Base-by-base conservation (phyloP, 2,329 filamentous ascomycete genomes). In the Ophiocordyceps sinensis region DNA sequence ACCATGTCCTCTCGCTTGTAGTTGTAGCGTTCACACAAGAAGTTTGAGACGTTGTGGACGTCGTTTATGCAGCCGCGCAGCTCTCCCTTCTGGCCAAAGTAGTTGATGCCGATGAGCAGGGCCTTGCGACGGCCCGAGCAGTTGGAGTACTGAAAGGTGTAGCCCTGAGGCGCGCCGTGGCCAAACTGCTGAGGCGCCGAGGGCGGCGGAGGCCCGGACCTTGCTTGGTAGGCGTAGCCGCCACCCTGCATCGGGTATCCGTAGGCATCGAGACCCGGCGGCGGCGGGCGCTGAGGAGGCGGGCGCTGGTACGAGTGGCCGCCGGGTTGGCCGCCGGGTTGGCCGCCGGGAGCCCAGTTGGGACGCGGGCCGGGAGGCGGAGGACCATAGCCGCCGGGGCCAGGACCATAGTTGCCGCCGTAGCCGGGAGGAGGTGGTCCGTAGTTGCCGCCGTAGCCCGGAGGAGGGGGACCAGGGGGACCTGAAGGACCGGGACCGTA, bases 1-100 rank as follows among this genome's bases (percentile, higher is more conserved):
- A 87, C 80, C 81, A 86, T 87, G 52, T 87, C 82, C 61, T 87
- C 82, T 45, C 78, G 68, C 67, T 77, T 80, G 62, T 86, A 87
- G 39, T 73, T 69, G 53, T 82, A 80, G 44, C 68, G 67, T 56
- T 79, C 69, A 48, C 79, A 77, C 45, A 87, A 63, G 59, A 85
- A 87, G 41, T 64, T 63, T 28, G 79, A 84, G 60, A 87, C 74
- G 56, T 87, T 87, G 63, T 80, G 77, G 29, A 82, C 79, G 57
- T 87, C 82, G 61, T 87, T 87, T 70, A 87, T 85, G 61, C 82
- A 87, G 36, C 82, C 82, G 44, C 77, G 69, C 41, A 87, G 71
- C 66, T 85, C 79, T 38, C 75, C 81, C 19, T 77, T 62, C 54
- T 83, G 78, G 40, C 77, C 76, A 51, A 85, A 81, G 65, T 87